Base-by-base conservation (phyloP, 257 asterid species). In the Craterostigma plantagineum region DNA sequence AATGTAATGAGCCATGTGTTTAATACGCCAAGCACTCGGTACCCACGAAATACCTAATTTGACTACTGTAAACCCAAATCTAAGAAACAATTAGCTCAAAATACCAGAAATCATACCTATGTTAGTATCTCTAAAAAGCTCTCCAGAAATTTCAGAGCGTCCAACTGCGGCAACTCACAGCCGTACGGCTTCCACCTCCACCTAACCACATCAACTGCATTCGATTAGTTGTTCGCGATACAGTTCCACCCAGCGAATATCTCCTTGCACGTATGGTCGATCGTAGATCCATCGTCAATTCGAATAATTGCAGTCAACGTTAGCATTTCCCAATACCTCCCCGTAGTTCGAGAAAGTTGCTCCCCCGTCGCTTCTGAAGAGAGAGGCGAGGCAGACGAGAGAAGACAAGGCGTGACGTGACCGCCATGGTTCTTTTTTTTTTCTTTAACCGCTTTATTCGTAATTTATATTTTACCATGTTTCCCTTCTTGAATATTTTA, bases 221-320 rank as follows among this genome's bases (percentile, higher is more conserved):
- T 90, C 48, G 81, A 58, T 66, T 83, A 79, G 58, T 67, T 57
- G 37, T 78, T 56, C 41, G 69, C 80, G 34, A 87, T 71, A 70
- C 98, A 87, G 62, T 77, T 87, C 95, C 93, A 83, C 13, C 98
- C 95, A 58, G 74, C 83, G 69, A 63, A 87, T 59, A 87, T 83
- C 77, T 79, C 98, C 74, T 82, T 87, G 55, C 98, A 87, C 16
- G 77, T 74, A 35, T 70, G 66, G 52, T 76, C 93, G 59, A 63
- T 87, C 75, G 59, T 70, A 68, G 64, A 76, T 63, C 98, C 98
- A 87, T 38, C 53, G 65, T 17, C 95, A 95, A 15, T 72, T 60
- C 10, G 91, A 62, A 65, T 65, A 79, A 62, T 77, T 66, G 54
- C 98, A 82, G 14, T 35, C 39, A 3, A 37, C 34, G 48, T 16